Conservation (phyloP, 2,329 filamentous ascomycete species). For the Sarocladium oryzae region DNA sequence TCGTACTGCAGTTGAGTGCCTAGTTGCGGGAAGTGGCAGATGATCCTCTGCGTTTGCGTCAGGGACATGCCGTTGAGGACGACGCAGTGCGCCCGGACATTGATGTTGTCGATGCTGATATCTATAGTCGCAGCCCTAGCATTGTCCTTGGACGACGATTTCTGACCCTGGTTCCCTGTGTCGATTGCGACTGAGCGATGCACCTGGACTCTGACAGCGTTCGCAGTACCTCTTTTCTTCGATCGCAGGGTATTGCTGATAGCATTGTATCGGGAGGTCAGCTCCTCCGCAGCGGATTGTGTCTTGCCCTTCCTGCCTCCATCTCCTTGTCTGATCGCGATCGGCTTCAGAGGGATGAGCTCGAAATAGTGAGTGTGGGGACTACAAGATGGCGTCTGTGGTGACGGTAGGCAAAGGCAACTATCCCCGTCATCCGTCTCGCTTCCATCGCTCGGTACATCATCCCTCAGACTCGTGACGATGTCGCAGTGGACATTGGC, state of each 20-base stretch:
- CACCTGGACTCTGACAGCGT: background rate
- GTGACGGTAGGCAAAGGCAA: background rate
- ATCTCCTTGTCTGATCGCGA: too few relatives aligned
- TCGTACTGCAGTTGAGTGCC: slow-evolving; percentile 10
- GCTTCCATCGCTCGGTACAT: background rate
- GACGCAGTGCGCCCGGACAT: background rate
- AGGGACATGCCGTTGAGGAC: background rate
- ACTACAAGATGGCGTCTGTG: too few relatives aligned
- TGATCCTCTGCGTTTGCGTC: background rate
- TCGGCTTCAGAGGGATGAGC: too few relatives aligned
- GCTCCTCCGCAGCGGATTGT: background rate
- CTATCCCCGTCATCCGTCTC: background rate
- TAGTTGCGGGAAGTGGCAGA: background rate
- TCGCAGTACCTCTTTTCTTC: background rate
- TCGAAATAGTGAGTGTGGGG: too few relatives aligned
- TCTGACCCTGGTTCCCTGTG: too few relatives aligned
- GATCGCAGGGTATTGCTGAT: background rate
- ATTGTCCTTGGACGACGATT: too few relatives aligned
- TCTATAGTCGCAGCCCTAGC: background rate
- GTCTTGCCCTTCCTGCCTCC: background rate
- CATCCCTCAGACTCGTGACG: background rate
- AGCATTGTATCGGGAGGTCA: background rate
- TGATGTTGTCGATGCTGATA: background rate
- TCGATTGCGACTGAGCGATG: background rate
- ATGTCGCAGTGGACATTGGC: slow-evolving; percentile 5